Base-by-base conservation (phyloP, 139 green algal species). In the Chlamydomonas sp. region DNA sequence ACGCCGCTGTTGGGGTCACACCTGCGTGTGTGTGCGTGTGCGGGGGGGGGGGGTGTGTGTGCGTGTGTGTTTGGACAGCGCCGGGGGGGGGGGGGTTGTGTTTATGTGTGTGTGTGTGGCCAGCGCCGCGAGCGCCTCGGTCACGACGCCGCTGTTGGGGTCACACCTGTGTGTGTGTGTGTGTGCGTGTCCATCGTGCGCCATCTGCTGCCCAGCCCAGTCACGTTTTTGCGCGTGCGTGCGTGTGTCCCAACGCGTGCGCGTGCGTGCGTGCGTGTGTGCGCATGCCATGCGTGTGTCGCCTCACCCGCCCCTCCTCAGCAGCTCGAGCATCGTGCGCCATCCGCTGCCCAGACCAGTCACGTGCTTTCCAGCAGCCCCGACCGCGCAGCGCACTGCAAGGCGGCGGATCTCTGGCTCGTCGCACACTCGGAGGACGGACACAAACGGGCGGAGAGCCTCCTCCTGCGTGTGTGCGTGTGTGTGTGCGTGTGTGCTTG, bases 371-470 rank as follows among this genome's bases (percentile, higher is more conserved):
- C 66, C 72, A 61, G 81, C 74, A 59, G 78, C 77, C 58, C 75
- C 69, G 48, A 70, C 2, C 5, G 31, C 2, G 48, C 43, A 60
- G 63, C 50, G 22, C n/a, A 57, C 61, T 35, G 70, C 20, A 8
- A 65, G 58, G 30, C 49, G 49, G 30, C 2, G 38, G 3, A 76
- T 61, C 22, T 31, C 47, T 5, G 47, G 43, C 16, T 78, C 79
- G 57, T 86, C 82, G 36, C 72, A 85, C 49, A 91, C 79, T 31
- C 89, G 80, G 83, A 96, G 87, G 62, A 96, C 83, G 1, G 88
- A 70, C 63, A 95, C 87, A 73, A 97, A 97, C 2, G 92, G 91
- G 47, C 85, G 80, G 63, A 97, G 68, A 29, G 91, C 92, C 64
- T 95, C 89, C 65, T 96, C 89, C 72, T n/a, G n/a, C n/a, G n/a